Conservation (phyloP, 495 filamentous ascomycete genomes). For the Sabuloglossum arenarium region DNA sequence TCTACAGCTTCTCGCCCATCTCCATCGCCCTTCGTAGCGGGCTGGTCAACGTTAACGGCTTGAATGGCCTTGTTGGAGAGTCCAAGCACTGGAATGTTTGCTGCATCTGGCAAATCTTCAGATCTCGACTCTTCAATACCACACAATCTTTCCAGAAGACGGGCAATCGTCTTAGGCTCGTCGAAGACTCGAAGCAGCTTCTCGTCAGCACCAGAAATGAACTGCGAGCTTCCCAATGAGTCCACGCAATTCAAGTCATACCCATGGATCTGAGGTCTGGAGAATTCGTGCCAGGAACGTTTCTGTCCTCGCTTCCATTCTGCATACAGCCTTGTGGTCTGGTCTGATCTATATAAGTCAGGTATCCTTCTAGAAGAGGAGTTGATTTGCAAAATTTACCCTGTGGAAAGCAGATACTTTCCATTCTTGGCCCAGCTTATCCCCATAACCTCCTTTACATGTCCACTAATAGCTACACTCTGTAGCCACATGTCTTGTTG, state of each 20-base stretch:
- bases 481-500: constrained; percentile 50
- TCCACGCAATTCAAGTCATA: constrained; percentile 95
- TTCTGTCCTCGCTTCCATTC: constrained; percentile 40
- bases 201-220: constrained; percentile 94
- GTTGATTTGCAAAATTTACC: not conserved
- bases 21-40: constrained; percentile 11
- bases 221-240: constrained; percentile 42
- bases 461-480: constrained; percentile 57
- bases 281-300: constrained; percentile 80
- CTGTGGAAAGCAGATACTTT: constrained; percentile 65
- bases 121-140: constrained; percentile 27
- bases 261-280: constrained; percentile 90
- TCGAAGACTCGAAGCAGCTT: constrained; percentile 91
- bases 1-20: constrained; percentile 12
- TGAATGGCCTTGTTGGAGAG: constrained; percentile 88
- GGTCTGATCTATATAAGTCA: constrained; percentile 39
- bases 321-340: constrained; percentile 87
- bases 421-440: constrained; percentile 72
- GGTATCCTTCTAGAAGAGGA: not conserved
- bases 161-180: constrained; percentile 65
- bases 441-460: constrained; percentile 57
- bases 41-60: constrained; percentile 30
- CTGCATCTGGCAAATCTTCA: constrained; percentile 53
- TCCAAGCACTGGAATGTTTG: constrained; percentile 83
- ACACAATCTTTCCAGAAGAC: constrained; percentile 46